These are phyloP conservation scores for Aspergillus olivimuriae DNA, from an alignment of 495 filamentous ascomycete genomes.

Conservation along the genomic window DNA sequence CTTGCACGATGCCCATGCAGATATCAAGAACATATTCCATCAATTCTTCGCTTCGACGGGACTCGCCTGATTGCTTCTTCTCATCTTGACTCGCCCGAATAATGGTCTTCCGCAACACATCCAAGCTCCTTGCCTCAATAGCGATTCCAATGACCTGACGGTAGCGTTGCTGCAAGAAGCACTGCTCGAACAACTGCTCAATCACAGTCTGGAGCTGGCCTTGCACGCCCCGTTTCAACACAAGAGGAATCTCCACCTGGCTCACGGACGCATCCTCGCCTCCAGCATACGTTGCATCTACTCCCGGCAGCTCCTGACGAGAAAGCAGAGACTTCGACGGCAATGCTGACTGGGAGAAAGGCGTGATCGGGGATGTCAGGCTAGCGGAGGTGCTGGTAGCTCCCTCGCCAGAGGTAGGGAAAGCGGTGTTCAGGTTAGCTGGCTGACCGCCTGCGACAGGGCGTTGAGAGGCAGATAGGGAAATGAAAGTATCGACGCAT, in stretches of 20 bases:
- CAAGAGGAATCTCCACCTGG: slow-evolving; percentile 47
- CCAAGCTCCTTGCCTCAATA: slow-evolving; percentile 88
- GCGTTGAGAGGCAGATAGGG: slow-evolving; percentile 67
- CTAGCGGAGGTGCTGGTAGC: slow-evolving; percentile 60
- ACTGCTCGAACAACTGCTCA: slow-evolving; percentile 84
- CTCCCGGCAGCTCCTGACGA: slow-evolving; percentile 59
- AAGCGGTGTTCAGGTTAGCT: slow-evolving; percentile 67
- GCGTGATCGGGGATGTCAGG: slow-evolving; percentile 80
- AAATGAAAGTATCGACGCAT: slow-evolving; percentile 97
- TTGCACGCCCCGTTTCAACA: slow-evolving; percentile 53
- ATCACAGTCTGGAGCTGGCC: slow-evolving; percentile 74
- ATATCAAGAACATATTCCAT: slow-evolving; percentile 96
- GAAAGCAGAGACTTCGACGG: slow-evolving; percentile 92
- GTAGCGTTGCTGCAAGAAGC: slow-evolving; percentile 80
- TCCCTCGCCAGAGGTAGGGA: slow-evolving; percentile 54
- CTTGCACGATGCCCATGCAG: slow-evolving; percentile 96
- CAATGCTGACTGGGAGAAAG: slow-evolving; percentile 84
- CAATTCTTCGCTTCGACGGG: slow-evolving; percentile 74
- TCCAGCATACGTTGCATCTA: slow-evolving; percentile 48
- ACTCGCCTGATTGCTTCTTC: slow-evolving; percentile 56
- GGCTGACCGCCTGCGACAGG: slow-evolving; percentile 49
- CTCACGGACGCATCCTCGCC: slow-evolving; percentile 48
- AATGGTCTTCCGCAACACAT: slow-evolving; percentile 83
- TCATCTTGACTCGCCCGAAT: slow-evolving; percentile 73
- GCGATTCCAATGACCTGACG: slow-evolving; percentile 98